A percentile compares a stretch with the other conserved stretches of the same genome.
These are phyloP conservation scores for Alternaria brassicae DNA, from an alignment of 2,329 filamentous ascomycete species.

Conservation along the genomic window DNA sequence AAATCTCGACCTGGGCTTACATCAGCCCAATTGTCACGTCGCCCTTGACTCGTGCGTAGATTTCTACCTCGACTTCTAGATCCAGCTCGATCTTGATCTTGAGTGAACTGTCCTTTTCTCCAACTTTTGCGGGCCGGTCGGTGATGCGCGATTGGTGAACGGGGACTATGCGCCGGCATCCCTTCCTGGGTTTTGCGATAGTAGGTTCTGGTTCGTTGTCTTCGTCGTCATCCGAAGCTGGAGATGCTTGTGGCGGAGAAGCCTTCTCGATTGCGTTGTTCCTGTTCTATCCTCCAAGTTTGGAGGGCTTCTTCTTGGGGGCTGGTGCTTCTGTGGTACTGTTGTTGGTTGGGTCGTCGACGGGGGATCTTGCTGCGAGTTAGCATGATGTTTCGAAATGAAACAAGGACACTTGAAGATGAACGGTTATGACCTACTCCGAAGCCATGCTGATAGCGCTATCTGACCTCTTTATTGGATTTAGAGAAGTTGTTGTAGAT, in stretches of 20 bases:
- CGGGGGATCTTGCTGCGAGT: neutral
- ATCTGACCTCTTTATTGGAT: conserved; percentile 12
- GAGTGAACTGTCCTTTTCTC: conserved; percentile 49
- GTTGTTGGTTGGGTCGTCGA: neutral
- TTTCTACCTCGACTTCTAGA: conserved; percentile 45
- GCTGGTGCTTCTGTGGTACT: neutral
- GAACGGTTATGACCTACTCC: conserved; percentile 16
- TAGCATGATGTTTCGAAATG: neutral
- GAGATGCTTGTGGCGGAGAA: neutral
- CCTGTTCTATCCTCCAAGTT: conserved; percentile 7
- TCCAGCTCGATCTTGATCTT: conserved; percentile 55
- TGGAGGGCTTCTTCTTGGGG: conserved; percentile 21
- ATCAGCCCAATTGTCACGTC: conserved; percentile 44
- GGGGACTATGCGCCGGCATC: conserved; percentile 33
- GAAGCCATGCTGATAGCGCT: conserved; percentile 24
- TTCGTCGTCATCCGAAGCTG: conserved; percentile 6
- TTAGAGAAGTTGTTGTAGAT: conserved; percentile 6
- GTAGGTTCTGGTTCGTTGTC: conserved; percentile 10
- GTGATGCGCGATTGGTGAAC: conserved; percentile 51
- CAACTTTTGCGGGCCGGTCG: conserved; percentile 46
- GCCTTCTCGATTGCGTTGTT: conserved; percentile 17
- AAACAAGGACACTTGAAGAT: neutral
- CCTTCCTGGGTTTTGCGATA: neutral
- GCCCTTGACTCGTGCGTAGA: conserved; percentile 43
- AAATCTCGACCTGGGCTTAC: conserved; percentile 51